A percentile compares a stretch with the other conserved stretches of the same genome.
Conservation (phyloP, 306 rosid species). For the Ormosia semicastrata region DNA sequence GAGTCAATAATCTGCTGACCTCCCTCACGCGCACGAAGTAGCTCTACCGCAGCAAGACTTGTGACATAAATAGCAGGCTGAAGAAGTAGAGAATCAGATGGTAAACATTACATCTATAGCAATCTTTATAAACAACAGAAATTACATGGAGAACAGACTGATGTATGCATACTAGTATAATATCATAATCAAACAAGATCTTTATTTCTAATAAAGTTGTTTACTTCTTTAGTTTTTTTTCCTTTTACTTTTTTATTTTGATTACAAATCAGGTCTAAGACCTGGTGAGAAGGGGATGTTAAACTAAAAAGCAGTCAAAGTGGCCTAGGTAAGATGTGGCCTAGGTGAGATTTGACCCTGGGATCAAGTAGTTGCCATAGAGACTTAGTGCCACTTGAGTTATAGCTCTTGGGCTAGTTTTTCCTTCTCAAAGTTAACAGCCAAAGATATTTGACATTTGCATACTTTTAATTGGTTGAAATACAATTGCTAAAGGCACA, state of each 20-base stretch:
- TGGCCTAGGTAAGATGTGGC: not conserved
- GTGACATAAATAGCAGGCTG: constrained; percentile 99
- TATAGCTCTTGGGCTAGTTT: not conserved
- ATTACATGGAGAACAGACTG: not conserved
- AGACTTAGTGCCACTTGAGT: not conserved
- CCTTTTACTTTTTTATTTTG: not conserved
- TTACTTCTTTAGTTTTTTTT: not conserved
- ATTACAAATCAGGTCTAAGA: not conserved
- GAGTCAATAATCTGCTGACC: constrained; percentile 90
- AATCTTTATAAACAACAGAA: constrained; percentile 1
- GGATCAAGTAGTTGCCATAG: not conserved
- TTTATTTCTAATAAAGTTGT: not conserved
- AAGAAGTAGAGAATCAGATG: constrained; percentile 30
- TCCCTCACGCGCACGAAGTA: constrained; percentile 82
- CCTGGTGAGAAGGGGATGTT: not conserved
- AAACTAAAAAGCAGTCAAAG: not conserved
- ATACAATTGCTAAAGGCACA: not conserved
- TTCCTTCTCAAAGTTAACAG: not conserved
- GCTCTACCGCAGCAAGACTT: constrained; percentile 96
- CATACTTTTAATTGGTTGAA: not conserved
- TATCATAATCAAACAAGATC: not conserved
- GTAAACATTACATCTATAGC: constrained; percentile 10
- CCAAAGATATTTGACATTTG: not conserved
- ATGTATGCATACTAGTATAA: not conserved
- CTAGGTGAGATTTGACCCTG: not conserved